A percentile compares a stretch with the other conserved stretches of the same genome.
Conservation (phyloP, 108 stramenopile genomes). For the Aurantiochytrium sp. region DNA sequence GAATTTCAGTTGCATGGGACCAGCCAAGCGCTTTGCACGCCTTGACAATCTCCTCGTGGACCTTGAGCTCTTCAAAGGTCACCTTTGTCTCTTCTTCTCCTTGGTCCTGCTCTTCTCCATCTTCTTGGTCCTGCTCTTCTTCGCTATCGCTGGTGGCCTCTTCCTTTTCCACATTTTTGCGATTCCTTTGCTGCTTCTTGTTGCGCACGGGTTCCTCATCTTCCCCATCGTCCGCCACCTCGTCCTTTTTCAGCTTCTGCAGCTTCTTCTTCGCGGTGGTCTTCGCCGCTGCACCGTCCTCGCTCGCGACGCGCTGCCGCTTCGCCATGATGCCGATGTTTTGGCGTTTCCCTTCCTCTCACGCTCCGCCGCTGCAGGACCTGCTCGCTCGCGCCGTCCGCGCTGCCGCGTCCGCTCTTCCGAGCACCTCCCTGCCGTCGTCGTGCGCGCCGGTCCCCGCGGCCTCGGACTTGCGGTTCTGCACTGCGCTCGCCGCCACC, state of each 20-base stretch:
- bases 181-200: not conserved
- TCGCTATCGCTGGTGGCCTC: not conserved
- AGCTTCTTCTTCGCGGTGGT: not conserved
- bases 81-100: slow-evolving; percentile 32
- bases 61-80: slow-evolving; percentile 73
- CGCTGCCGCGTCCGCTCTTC: too few species aligned
- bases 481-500: too few species aligned
- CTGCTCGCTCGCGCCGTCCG: too few species aligned
- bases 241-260: not conserved
- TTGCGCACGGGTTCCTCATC: not conserved
- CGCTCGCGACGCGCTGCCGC: not conserved
- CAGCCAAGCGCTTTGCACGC: slow-evolving; percentile 77
- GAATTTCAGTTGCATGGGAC: slow-evolving; percentile 84
- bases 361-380: too few species aligned
- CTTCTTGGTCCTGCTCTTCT: not conserved
- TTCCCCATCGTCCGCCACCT: slow-evolving; percentile 15
- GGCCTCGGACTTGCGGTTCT: too few species aligned
- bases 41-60: slow-evolving; percentile 66
- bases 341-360: too few species aligned
- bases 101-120: not conserved
- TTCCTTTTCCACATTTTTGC: not conserved
- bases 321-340: not conserved
- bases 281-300: not conserved
- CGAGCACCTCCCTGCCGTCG: too few species aligned
- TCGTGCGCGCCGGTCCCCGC: too few species aligned